Evolutionary conservation across 2,329 filamentous ascomycete genomes (phyloP).

Genomic region (Leptographium wingfieldii): DNA sequence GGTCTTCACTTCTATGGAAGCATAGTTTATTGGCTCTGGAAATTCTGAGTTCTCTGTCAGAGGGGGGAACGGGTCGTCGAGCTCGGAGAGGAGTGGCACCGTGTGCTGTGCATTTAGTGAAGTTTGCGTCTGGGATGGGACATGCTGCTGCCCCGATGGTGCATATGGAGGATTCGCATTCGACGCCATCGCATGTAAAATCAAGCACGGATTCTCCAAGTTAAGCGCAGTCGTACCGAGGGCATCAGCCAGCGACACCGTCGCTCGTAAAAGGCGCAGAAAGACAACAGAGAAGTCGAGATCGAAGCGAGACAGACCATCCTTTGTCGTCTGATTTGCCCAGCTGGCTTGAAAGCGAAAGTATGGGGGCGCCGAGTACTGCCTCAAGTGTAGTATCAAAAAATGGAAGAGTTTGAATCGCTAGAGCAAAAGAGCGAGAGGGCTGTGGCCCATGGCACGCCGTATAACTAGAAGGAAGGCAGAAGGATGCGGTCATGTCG

Average conservation of each 20-base stretch:
- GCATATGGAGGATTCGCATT: neutral
- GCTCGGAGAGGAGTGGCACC: neutral
- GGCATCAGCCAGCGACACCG: neutral
- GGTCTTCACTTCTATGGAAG: neutral
- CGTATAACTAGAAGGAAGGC: neutral
- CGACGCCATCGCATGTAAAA: neutral
- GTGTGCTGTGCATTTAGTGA: neutral
- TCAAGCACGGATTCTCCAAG: neutral
- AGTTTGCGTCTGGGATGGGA: neutral
- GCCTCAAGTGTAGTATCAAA: neutral
- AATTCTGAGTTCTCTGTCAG: slow-evolving; percentile 28
- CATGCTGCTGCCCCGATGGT: neutral
- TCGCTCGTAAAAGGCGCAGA: neutral
- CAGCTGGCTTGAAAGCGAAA: neutral
- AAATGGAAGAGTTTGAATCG: neutral
- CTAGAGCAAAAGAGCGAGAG: neutral
- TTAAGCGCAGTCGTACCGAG: neutral
- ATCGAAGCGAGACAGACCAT: neutral
- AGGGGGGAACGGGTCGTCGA: slow-evolving; percentile 15
- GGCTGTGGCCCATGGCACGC: neutral
- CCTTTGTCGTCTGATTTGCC: neutral
- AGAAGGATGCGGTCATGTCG: neutral
- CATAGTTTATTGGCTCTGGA: slow-evolving; percentile 19
- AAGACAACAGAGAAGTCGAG: neutral
- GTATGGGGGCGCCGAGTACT: too few relatives aligned